Conservation (phyloP, 495 filamentous ascomycete species). For the Penicillium lividum region DNA sequence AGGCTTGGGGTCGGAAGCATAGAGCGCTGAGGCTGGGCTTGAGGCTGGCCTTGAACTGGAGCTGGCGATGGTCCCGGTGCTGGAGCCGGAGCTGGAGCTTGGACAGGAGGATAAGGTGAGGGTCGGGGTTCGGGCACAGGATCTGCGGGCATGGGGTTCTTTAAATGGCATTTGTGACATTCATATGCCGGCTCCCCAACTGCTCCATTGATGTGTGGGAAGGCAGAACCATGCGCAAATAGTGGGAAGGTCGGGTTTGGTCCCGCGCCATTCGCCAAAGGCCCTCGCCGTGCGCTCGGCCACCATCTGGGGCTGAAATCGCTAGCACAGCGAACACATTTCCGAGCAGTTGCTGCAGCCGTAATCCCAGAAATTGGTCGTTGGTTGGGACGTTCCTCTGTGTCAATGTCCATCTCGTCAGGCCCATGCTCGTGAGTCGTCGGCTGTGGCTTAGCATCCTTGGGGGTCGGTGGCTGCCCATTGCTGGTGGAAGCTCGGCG, state of each 20-base stretch:
- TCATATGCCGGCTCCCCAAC: conserved; percentile 32
- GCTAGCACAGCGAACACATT: conserved; percentile 43
- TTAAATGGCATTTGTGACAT: conserved; percentile 57
- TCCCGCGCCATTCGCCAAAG: conserved; percentile 37
- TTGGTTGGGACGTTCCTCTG: conserved; percentile 28
- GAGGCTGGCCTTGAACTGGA: background rate
- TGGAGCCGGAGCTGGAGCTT: background rate
- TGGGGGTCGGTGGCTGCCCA: conserved; percentile 24
- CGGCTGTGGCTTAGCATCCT: conserved; percentile 32
- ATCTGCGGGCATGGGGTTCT: conserved; percentile 29
- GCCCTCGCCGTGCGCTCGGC: conserved; percentile 35
- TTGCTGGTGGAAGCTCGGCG: conserved; percentile 44
- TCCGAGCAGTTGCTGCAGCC: conserved; percentile 27
- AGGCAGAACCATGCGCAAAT: conserved; percentile 17
- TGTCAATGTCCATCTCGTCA: conserved; percentile 42
- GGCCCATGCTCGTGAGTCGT: conserved; percentile 29
- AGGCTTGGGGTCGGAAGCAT: conserved; percentile 33
- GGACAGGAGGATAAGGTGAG: conserved; percentile 31
- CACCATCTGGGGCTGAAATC: conserved; percentile 48
- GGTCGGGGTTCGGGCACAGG: conserved; percentile 37
- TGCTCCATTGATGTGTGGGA: conserved; percentile 38
- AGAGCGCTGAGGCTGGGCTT: conserved; percentile 22
- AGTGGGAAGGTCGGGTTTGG: conserved; percentile 15
- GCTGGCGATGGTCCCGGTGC: background rate
- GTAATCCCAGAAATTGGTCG: conserved; percentile 7